A percentile compares a stretch with the other conserved stretches of the same genome.
Evolutionary conservation across 2,329 filamentous ascomycete genomes (phyloP).

Genomic region (Metarhizium rileyi): DNA sequence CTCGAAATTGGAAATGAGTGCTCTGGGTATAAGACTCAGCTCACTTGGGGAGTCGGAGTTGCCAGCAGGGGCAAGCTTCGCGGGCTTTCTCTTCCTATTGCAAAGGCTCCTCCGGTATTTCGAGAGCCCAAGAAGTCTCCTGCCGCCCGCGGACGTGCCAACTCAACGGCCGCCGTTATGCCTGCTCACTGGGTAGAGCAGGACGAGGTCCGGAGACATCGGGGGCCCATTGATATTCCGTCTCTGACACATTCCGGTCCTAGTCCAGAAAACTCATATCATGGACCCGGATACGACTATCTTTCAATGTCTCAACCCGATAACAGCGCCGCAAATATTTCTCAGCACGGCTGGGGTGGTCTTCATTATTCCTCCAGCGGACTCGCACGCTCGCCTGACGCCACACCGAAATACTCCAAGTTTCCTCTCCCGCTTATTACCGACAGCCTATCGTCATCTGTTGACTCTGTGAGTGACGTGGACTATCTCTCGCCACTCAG

Average conservation of each 20-base stretch:
- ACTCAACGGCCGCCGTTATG: constrained; percentile 29
- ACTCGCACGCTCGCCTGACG: constrained; percentile 23
- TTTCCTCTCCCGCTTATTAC: constrained; percentile 36
- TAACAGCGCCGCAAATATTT: constrained; percentile 25
- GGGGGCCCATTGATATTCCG: constrained; percentile 27
- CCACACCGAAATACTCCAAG: constrained; percentile 32
- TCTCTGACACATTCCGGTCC: constrained; percentile 26
- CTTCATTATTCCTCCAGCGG: constrained; percentile 37
- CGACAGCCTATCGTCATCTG: constrained; percentile 42
- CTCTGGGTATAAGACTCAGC: constrained; percentile 89
- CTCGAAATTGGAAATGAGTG: constrained; percentile 87
- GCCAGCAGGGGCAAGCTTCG: constrained; percentile 91
- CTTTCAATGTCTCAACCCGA: constrained; percentile 41
- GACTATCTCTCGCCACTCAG: constrained; percentile 54
- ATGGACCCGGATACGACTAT: constrained; percentile 34
- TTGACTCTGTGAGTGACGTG: constrained; percentile 52
- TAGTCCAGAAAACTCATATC: constrained; percentile 33
- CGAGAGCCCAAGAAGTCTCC: constrained; percentile 39
- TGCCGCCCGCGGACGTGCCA: constrained; percentile 32
- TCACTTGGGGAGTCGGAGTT: constrained; percentile 94
- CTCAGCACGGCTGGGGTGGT: constrained; percentile 35
- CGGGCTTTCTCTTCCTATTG: constrained; percentile 68
- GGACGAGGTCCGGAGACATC: constrained; percentile 21
- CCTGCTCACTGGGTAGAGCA: constrained; percentile 19
- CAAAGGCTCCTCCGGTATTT: constrained; percentile 47